Evolutionary conservation across 2,329 filamentous ascomycete species (phyloP).

Genomic region (Bisporella sp.): DNA sequence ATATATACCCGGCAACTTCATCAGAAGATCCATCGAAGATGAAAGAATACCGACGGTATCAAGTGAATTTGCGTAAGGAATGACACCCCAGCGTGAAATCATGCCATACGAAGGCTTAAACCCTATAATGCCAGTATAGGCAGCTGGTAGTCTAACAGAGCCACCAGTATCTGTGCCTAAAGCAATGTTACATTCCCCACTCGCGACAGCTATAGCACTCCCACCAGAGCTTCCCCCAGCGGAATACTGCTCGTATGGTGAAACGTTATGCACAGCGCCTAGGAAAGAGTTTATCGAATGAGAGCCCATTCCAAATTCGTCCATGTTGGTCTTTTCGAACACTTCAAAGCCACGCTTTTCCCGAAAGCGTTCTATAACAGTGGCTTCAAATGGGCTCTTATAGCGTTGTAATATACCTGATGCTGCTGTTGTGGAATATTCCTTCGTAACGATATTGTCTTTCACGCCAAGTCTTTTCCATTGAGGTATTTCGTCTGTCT

Average conservation of each 20-base stretch:
- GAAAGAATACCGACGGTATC: slow-evolving; percentile 65
- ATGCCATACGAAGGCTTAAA: slow-evolving; percentile 70
- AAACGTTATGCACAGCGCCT: slow-evolving; percentile 47
- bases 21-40: slow-evolving; percentile 30
- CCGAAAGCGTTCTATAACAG: slow-evolving; percentile 64
- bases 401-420: slow-evolving; percentile 68
- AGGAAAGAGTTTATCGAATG: slow-evolving; percentile 64
- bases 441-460: slow-evolving; percentile 66
- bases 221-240: slow-evolving; percentile 90
- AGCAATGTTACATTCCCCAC: slow-evolving; percentile 51
- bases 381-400: slow-evolving; percentile 73
- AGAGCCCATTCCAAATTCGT: slow-evolving; percentile 95
- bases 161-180: slow-evolving; percentile 86
- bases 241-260: slow-evolving; percentile 35
- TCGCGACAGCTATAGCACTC: slow-evolving; percentile 76
- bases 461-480: slow-evolving; percentile 44
- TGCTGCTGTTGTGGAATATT: slow-evolving; percentile 73
- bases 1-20: slow-evolving; percentile 13
- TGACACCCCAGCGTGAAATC: slow-evolving; percentile 61
- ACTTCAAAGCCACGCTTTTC: slow-evolving; percentile 48
- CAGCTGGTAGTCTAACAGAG: slow-evolving; percentile 62
- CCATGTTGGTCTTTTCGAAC: slow-evolving; percentile 83
- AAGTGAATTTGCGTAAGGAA: slow-evolving; percentile 67
- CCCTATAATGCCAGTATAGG: slow-evolving; percentile 61
- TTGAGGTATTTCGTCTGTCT: too few relatives aligned